Evolutionary conservation across 345 rosid genomes (phyloP).

Genomic region (Bretschneidera sinensis): DNA sequence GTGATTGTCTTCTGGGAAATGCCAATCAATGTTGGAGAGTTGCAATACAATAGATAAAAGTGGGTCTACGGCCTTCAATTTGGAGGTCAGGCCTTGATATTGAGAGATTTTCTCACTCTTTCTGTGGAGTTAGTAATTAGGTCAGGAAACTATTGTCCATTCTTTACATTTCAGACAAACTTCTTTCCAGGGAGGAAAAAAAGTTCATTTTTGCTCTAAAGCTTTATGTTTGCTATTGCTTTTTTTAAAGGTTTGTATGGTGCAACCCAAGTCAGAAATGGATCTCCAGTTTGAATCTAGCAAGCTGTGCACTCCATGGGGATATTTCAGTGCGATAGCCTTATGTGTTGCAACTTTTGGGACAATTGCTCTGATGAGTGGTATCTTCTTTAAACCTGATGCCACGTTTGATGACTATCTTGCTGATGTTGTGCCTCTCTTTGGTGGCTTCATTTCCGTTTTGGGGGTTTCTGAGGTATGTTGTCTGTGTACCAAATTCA

Average conservation of each 20-base stretch:
- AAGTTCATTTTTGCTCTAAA: background rate
- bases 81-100: too few species aligned
- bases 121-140: background rate
- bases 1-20: too few species aligned
- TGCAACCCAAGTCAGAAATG: constrained; percentile 84
- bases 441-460: constrained; percentile 74
- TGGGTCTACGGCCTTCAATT: too few species aligned
- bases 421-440: constrained; percentile 72
- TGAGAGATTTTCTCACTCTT: background rate
- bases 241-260: constrained; percentile 71
- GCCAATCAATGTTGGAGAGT: too few species aligned
- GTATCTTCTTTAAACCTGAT: constrained; percentile 83
- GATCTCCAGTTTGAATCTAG: constrained; percentile 86
- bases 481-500: too few species aligned
- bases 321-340: constrained; percentile 53
- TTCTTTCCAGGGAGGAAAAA: too few species aligned
- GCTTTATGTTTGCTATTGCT: constrained; percentile 3
- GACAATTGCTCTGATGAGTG: constrained; percentile 85
- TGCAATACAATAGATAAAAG: too few species aligned
- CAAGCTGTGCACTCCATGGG: constrained; percentile 82
- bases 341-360: constrained; percentile 82
- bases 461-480: constrained; percentile 88
- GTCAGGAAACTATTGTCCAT: too few species aligned
- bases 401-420: constrained; percentile 85
- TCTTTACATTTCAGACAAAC: too few species aligned